Evolutionary conservation across 2,329 filamentous ascomycete species (phyloP).

Genomic region (Ophiostoma pallidulum): DNA sequence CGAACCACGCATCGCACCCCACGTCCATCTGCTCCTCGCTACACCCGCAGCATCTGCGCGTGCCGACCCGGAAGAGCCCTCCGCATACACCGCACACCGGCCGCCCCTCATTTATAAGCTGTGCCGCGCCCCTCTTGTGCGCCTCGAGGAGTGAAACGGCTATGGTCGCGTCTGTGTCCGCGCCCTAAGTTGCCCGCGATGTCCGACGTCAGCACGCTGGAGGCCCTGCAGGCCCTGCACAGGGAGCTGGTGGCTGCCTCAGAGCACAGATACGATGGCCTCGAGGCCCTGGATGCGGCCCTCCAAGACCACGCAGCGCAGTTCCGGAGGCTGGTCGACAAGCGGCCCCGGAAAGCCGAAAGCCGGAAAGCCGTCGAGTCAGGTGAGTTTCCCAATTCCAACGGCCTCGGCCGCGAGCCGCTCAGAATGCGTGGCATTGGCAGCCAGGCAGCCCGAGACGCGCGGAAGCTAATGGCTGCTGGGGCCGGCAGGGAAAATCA

Average conservation of each 20-base stretch:
- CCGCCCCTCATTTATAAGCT: background rate
- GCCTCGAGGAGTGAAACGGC: background rate
- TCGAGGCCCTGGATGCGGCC: conserved; percentile 60
- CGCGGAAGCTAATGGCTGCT: background rate
- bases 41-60: too few relatives aligned
- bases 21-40: background rate
- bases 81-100: background rate
- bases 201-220: conserved; percentile 64
- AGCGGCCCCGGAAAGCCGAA: conserved; percentile 61
- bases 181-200: conserved; percentile 39
- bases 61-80: too few relatives aligned
- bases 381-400: conserved; percentile 38
- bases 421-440: too few relatives aligned
- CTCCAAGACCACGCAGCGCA: conserved; percentile 58
- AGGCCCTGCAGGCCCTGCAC: conserved; percentile 74
- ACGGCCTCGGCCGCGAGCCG: too few relatives aligned
- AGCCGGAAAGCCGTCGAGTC: conserved; percentile 64
- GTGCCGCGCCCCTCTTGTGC: background rate
- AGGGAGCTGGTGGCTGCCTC: conserved; percentile 71
- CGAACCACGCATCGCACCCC: conserved; percentile 3
- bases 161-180: conserved; percentile 14
- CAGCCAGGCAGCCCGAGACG: too few relatives aligned
- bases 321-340: conserved; percentile 65
- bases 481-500: conserved; percentile 58
- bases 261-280: conserved; percentile 51